Evolutionary conservation across 31 red algal species (phyloP), one percentile per base, ranked within the genome.

Genomic region (Porphyra umbilicalis): DNA sequence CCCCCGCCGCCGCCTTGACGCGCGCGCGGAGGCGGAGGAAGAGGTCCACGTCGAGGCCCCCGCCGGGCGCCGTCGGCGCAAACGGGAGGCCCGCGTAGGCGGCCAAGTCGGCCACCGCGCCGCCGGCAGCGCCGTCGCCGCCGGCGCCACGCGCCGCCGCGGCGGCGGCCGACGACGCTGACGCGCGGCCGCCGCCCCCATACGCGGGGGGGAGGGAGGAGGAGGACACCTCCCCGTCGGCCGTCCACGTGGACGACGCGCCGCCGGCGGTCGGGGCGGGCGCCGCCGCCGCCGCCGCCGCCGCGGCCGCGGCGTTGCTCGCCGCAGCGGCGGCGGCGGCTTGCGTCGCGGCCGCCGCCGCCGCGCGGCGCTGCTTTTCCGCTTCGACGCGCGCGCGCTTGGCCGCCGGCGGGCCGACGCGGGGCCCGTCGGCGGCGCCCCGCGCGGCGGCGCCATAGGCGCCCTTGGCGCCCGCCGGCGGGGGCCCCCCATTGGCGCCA

Each of bases 21-120:
- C 89, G 80, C 33, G 85, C 80, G 18, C 89, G 80, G 16, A 92
- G 42, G 40, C 83, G 85, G 57, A 92, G 37, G 46, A 92, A 87
- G 83, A 92, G 38, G n/a, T 92, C 84, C 38, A 87, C 42, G 42
- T 92, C 89, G 30, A 92, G 82, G 16, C 39, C 83, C 11, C 40
- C 75, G 14, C 89, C 89, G 1, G 89, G 89, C 30, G 80, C 34
- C 4, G 80, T 15, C 4, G 89, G 89, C 36, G 77, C 80, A 77
- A 83, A 92, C 57, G 85, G 84, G 84, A 92, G 38, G 34, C 46
- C 80, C 77, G 85, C 80, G 77, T 92, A 92, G 7, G 89, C 38
- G 29, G 35, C 34, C 32, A 92, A 37, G 32, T 86, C 84, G 31
- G 89, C 75, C 16, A 32, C 79, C 7, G 16, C 32, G 77, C 9